Conservation (phyloP, 2,329 filamentous ascomycete genomes). For the Xylaria sp. region DNA sequence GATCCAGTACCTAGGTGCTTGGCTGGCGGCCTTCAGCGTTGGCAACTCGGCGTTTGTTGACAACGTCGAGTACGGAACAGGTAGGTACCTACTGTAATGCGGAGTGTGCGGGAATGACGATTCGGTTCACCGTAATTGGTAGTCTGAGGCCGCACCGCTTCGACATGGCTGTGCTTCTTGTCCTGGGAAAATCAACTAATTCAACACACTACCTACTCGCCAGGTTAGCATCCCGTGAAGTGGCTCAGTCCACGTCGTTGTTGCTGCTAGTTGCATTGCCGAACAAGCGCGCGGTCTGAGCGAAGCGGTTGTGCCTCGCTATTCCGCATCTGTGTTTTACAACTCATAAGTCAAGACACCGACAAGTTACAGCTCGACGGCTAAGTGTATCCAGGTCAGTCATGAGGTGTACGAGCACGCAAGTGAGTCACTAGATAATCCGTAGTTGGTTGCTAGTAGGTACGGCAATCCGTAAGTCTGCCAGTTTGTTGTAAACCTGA, state of each 20-base stretch:
- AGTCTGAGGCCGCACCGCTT: constrained; percentile 13
- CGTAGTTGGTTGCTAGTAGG: neutral
- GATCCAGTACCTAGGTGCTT: neutral
- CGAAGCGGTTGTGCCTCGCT: constrained; percentile 1
- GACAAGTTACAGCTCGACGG: neutral
- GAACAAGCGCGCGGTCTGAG: constrained; percentile 11
- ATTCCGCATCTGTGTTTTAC: neutral
- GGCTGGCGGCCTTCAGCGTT: constrained; percentile 2
- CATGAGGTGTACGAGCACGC: too few relatives aligned
- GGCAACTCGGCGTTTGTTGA: neutral
- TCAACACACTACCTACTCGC: constrained; percentile 1
- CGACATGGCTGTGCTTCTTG: neutral
- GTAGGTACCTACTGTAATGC: neutral
- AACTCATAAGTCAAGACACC: neutral
- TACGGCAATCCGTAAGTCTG: neutral
- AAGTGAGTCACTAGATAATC: neutral
- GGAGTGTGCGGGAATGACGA: neutral
- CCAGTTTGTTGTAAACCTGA: neutral
- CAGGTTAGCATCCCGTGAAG: neutral
- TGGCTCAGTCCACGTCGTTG: constrained; percentile 13
- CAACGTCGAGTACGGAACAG: too few relatives aligned
- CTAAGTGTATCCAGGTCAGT: too few relatives aligned
- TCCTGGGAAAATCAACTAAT: neutral
- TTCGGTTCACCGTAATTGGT: neutral
- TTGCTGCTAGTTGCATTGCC: neutral